A percentile compares a stretch with the other conserved stretches of the same genome.
Evolutionary conservation across 306 rosid genomes (phyloP).

Genomic region (Chamaecrista fasciculata): DNA sequence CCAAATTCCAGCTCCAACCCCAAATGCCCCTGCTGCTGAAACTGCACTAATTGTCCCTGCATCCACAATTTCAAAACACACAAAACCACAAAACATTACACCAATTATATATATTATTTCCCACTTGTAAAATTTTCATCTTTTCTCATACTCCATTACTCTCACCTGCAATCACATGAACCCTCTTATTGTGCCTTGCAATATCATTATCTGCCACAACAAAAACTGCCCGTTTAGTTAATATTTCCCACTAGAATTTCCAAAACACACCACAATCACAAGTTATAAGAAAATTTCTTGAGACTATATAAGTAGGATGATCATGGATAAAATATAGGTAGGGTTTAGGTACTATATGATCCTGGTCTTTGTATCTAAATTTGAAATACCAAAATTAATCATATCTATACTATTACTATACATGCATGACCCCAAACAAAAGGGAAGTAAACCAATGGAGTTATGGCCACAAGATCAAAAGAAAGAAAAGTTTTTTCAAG

Average conservation of each 20-base stretch:
- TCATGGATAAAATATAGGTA: too few relatives aligned
- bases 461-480: too few relatives aligned
- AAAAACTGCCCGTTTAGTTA: background rate
- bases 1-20: conserved; percentile 88
- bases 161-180: conserved; percentile 78
- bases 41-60: conserved; percentile 71
- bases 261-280: background rate
- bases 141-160: background rate
- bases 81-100: background rate
- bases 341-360: too few relatives aligned
- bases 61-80: conserved; percentile 26
- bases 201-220: conserved; percentile 59
- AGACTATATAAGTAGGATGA: too few relatives aligned
- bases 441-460: too few relatives aligned
- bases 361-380: too few relatives aligned
- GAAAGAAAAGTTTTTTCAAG: too few relatives aligned
- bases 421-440: too few relatives aligned
- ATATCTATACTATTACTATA: too few relatives aligned
- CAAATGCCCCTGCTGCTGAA: conserved; percentile 72
- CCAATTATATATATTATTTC: background rate
- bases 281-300: background rate
- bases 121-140: background rate
- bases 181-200: conserved; percentile 45
- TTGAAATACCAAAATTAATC: too few relatives aligned
- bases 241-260: background rate